Conservation (phyloP, 805 yeast genomes). For the Myxozyma neglecta region DNA sequence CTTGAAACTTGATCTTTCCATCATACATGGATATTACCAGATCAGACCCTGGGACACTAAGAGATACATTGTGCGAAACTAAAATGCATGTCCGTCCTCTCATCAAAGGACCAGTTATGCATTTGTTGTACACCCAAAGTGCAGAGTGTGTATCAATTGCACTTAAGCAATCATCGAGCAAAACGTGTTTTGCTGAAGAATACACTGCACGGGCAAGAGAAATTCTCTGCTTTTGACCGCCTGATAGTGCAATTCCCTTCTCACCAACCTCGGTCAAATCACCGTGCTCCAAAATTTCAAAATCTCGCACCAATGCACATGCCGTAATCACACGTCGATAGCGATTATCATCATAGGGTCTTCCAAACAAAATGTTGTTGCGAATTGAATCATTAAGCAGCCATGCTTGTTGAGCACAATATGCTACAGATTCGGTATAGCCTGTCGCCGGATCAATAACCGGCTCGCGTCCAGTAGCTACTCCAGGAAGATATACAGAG, state of each 20-base stretch:
- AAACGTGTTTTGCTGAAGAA: slow-evolving; percentile 74
- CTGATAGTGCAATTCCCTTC: slow-evolving; percentile 92
- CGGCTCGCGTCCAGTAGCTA: slow-evolving; percentile 60
- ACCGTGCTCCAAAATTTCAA: slow-evolving; percentile 81
- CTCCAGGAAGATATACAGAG: slow-evolving; percentile 74
- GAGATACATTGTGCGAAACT: slow-evolving; percentile 90
- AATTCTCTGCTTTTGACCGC: slow-evolving; percentile 71
- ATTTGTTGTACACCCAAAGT: slow-evolving; percentile 84
- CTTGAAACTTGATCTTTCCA: slow-evolving; percentile 77
- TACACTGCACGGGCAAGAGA: slow-evolving; percentile 73
- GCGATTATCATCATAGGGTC: slow-evolving; percentile 71
- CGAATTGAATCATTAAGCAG: slow-evolving; percentile 82
- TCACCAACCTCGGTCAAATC: slow-evolving; percentile 95
- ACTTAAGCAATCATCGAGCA: slow-evolving; percentile 89
- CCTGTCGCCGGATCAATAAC: slow-evolving; percentile 74
- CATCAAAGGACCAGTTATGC: slow-evolving; percentile 88
- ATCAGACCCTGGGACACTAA: slow-evolving; percentile 79
- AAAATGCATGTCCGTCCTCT: slow-evolving; percentile 79
- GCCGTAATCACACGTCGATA: slow-evolving; percentile 79
- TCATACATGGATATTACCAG: slow-evolving; percentile 78
- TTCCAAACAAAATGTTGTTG: slow-evolving; percentile 78
- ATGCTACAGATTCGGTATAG: slow-evolving; percentile 68
- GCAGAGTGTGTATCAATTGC: slow-evolving; percentile 98
- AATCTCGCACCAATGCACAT: slow-evolving; percentile 84
- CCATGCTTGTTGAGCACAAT: slow-evolving; percentile 72